phyloP scores from a whole-genome alignment of 176 grass and related monocot genomes.

The Triticum turgidum region DNA sequence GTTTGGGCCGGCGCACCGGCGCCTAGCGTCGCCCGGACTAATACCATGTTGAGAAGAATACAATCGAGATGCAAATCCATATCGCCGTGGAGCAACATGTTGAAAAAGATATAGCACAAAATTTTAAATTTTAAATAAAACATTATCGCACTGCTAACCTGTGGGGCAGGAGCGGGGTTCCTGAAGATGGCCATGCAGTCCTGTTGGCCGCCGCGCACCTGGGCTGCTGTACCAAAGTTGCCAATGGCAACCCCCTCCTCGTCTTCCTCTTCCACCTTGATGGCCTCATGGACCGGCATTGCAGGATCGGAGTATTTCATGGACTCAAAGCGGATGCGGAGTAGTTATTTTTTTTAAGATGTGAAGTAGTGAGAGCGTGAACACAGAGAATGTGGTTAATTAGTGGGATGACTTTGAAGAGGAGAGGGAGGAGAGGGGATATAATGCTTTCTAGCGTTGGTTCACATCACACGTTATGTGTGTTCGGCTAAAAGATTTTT shows the following conservation, averaged over 20 bases:
- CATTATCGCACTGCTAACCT: background rate
- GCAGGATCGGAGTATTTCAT: background rate
- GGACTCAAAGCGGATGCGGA: background rate
- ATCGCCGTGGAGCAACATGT: background rate
- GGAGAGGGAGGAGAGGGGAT: background rate
- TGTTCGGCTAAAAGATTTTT: background rate
- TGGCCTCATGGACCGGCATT: background rate
- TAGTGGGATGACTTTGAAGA: background rate
- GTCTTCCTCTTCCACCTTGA: conserved; percentile 27
- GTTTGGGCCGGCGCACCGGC: too few relatives aligned
- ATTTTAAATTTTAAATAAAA: background rate
- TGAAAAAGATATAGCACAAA: background rate
- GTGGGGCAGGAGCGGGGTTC: background rate
- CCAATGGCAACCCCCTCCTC: background rate
- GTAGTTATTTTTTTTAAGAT: background rate
- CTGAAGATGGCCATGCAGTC: conserved; percentile 4
- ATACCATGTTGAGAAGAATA: too few relatives aligned
- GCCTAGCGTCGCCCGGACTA: too few relatives aligned
- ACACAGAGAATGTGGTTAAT: background rate
- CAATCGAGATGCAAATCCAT: background rate
- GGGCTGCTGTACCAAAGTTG: background rate
- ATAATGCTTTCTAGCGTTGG: background rate
- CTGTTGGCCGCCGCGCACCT: background rate
- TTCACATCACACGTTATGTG: background rate
- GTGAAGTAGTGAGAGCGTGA: background rate